A percentile compares a stretch with the other conserved stretches of the same genome.
Evolutionary conservation across 2,329 filamentous ascomycete genomes (phyloP).

Genomic region (Colletotrichum truncatum): DNA sequence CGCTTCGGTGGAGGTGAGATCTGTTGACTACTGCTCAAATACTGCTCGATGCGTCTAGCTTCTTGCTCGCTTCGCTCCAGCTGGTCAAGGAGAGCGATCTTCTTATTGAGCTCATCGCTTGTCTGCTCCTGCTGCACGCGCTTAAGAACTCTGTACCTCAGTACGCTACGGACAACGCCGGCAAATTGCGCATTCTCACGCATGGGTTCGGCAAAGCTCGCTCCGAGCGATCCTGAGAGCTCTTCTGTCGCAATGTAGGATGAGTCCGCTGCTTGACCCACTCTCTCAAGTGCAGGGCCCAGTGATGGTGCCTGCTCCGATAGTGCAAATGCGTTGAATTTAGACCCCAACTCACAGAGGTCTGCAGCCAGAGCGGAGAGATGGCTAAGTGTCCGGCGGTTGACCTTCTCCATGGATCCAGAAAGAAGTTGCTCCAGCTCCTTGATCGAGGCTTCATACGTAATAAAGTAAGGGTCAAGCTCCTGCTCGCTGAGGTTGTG

Average conservation of each 20-base stretch:
- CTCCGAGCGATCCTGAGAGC: slow-evolving; percentile 85
- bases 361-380: slow-evolving; percentile 85
- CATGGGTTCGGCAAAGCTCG: slow-evolving; percentile 97
- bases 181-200: slow-evolving; percentile 97
- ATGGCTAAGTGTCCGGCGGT: slow-evolving; percentile 87
- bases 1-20: slow-evolving; percentile 69
- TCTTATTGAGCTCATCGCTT: slow-evolving; percentile 89
- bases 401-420: slow-evolving; percentile 97
- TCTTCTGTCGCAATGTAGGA: slow-evolving; percentile 97
- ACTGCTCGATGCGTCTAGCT: slow-evolving; percentile 92
- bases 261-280: slow-evolving; percentile 93
- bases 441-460: slow-evolving; percentile 91
- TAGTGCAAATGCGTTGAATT: slow-evolving; percentile 95
- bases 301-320: slow-evolving; percentile 91
- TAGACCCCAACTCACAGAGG: slow-evolving; percentile 91
- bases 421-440: slow-evolving; percentile 89
- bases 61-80: slow-evolving; percentile 95
- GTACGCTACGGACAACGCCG: slow-evolving; percentile 87
- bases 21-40: slow-evolving; percentile 79
- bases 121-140: slow-evolving; percentile 98
- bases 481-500: slow-evolving; percentile 85
- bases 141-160: slow-evolving; percentile 91
- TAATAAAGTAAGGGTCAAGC: slow-evolving; percentile 93
- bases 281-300: slow-evolving; percentile 90
- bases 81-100: slow-evolving; percentile 81